These are phyloP conservation scores for Alternaria longipes DNA, from an alignment of 2,329 filamentous ascomycete species.

Conservation along the genomic window DNA sequence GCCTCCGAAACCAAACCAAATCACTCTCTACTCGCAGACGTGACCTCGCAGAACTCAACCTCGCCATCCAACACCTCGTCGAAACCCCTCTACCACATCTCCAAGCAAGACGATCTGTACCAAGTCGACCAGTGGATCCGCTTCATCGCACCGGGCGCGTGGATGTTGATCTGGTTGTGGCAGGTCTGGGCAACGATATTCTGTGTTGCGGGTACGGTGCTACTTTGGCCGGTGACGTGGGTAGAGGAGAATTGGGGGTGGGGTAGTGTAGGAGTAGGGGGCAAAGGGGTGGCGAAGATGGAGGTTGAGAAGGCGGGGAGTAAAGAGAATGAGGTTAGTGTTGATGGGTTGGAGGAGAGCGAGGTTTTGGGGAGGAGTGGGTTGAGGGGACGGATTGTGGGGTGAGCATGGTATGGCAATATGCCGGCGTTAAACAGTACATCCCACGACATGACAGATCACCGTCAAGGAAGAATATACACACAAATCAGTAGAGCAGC, in stretches of 20 bases:
- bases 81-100: constrained; percentile 71
- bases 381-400: constrained; percentile 23
- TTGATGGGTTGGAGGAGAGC: constrained; percentile 21
- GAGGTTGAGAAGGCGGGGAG: constrained; percentile 3
- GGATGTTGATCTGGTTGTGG: constrained; percentile 67
- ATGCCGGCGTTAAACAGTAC: not conserved
- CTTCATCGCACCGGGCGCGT: constrained; percentile 70
- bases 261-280: not conserved
- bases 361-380: constrained; percentile 23
- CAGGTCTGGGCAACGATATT: constrained; percentile 71
- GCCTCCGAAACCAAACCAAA: not conserved
- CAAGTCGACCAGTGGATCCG: constrained; percentile 78
- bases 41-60: too few species aligned
- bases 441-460: too few species aligned
- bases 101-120: constrained; percentile 82
- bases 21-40: not conserved
- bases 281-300: constrained; percentile 1
- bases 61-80: constrained; percentile 15
- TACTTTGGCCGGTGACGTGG: constrained; percentile 59
- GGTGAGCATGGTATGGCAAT: not conserved
- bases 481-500: too few species aligned
- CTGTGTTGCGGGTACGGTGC: constrained; percentile 68
- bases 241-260: constrained; percentile 31
- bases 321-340: constrained; percentile 10
- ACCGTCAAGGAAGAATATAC: too few species aligned